Base-by-base conservation (phyloP, 2,329 filamentous ascomycete species). In the Pseudopithomyces maydicus region DNA sequence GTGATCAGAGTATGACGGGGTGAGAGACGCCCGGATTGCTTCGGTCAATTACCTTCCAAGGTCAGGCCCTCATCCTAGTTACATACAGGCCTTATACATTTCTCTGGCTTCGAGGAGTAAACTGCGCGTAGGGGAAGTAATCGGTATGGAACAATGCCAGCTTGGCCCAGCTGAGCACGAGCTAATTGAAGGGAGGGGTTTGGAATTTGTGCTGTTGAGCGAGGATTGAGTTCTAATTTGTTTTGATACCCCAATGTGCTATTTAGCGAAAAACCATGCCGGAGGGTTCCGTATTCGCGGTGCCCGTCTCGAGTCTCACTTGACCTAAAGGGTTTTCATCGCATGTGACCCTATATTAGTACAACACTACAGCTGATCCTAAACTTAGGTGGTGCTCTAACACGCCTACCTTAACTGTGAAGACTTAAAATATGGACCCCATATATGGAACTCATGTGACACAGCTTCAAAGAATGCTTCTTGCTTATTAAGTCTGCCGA, bases 1-100 rank as follows among this genome's bases (percentile, higher is more conserved):
- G 43, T 41, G 72, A 74, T 61, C 66, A 70, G 64, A 73, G 71
- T 72, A 75, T 75, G 72, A 71, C 69, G 62, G 72, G 72, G 51
- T 75, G 70, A 74, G 70, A 74, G 62, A 61, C 44, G 60, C 44
- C 23, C 14, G 41, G 50, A 35, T 61, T 62, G 67, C 63, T 45
- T 57, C 59, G 54, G 61, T 74, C 72, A 69, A 73, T 73, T 58
- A 51, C 54, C 58, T 62, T 55, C n/a, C n/a, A n/a, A n/a, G n/a
- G n/a, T n/a, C 54, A 72, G 69, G 61, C 55, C 58, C 51, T 44
- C 51, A 59, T 29, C 66, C 67, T 53, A 68, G 73, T 46, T 73
- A 69, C 61, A 70, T 73, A 68, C 64, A 71, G 50, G 65, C 65
- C n/a, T 58, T 72, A 36, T 58, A 44, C 19, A 7, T 44, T 19